Evolutionary conservation across 2,329 filamentous ascomycete species (phyloP).

Genomic region (Ceratocystis harringtonii): DNA sequence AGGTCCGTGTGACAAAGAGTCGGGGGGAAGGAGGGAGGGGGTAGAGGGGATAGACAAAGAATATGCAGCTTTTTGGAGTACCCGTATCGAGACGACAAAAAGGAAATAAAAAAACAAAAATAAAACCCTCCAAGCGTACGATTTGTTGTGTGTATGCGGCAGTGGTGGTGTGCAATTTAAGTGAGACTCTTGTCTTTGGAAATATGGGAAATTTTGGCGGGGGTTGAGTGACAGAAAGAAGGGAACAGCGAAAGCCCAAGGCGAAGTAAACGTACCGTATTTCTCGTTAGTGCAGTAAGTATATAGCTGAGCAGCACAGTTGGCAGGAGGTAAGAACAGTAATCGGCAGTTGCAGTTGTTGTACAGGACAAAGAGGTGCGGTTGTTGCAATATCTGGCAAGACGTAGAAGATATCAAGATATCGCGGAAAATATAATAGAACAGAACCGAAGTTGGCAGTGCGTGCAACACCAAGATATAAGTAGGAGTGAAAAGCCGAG

Average conservation of each 20-base stretch:
- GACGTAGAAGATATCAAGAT: background rate
- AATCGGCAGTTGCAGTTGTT: background rate
- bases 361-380: background rate
- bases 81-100: background rate
- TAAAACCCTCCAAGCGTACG: background rate
- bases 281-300: background rate
- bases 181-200: slow-evolving; percentile 10
- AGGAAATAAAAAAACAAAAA: background rate
- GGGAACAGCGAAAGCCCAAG: background rate
- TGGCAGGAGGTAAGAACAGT: background rate
- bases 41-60: slow-evolving; percentile 17
- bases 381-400: background rate
- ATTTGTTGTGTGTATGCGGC: background rate
- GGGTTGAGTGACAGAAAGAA: background rate
- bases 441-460: background rate
- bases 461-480: slow-evolving; percentile 3
- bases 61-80: background rate
- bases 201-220: background rate
- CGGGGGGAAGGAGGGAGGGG: slow-evolving; percentile 19
- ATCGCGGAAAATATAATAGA: background rate
- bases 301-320: background rate
- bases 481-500: background rate
- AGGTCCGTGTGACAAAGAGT: slow-evolving; percentile 18
- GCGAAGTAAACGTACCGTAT: background rate
- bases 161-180: slow-evolving; percentile 4